These are phyloP conservation scores for Casuarina cunninghamiana DNA, from an alignment of 306 rosid species.

Conservation along the genomic window DNA sequence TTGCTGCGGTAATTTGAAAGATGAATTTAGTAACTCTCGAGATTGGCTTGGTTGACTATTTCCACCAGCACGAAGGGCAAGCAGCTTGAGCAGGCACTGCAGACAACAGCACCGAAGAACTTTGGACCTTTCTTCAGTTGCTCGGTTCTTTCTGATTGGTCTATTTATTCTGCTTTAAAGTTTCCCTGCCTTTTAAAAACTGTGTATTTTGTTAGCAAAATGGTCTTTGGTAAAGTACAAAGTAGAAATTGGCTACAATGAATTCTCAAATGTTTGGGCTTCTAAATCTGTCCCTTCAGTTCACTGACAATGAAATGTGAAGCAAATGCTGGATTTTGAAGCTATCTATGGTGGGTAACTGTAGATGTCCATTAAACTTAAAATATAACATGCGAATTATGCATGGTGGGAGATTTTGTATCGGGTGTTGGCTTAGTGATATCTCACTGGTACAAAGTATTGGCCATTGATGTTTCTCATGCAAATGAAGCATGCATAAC, in stretches of 20 bases:
- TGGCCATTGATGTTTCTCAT: constrained; percentile 12
- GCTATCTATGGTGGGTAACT: background rate
- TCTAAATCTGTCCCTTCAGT: background rate
- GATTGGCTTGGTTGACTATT: too few species aligned
- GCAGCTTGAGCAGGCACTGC: too few species aligned
- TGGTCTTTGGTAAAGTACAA: background rate
- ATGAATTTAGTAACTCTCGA: too few species aligned
- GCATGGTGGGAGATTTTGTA: background rate
- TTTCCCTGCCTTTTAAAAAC: too few species aligned
- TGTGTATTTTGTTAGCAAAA: too few species aligned
- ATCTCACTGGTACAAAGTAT: background rate
- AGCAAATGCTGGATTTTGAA: background rate
- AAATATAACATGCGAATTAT: background rate
- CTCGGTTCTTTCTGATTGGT: too few species aligned
- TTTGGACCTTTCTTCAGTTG: too few species aligned
- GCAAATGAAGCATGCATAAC: constrained; percentile 4
- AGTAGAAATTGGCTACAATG: background rate
- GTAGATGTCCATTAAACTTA: background rate
- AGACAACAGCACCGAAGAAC: too few species aligned
- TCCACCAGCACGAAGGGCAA: too few species aligned
- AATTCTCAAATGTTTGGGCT: background rate
- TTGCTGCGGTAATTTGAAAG: too few species aligned
- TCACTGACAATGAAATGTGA: background rate
- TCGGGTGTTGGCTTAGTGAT: background rate
- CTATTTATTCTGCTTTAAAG: too few species aligned